Conservation (phyloP, 441 rosid species). For the Manihot esculenta region DNA sequence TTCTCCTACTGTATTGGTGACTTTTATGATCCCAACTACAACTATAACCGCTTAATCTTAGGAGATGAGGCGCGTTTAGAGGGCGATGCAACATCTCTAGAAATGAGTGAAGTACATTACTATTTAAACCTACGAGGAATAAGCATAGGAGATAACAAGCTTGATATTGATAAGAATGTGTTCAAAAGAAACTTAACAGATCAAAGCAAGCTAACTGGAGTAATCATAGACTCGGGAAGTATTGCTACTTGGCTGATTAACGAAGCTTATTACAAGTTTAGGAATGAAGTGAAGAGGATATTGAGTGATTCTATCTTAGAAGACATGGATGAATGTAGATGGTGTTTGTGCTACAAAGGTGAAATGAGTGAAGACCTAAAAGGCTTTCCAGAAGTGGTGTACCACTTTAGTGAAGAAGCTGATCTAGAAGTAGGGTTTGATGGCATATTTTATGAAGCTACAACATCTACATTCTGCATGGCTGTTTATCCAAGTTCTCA, state of each 20-base stretch:
- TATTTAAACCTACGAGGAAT: constrained; percentile 46
- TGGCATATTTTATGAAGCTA: constrained; percentile 18
- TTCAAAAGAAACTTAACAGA: constrained; percentile 31
- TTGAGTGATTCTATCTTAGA: constrained; percentile 14
- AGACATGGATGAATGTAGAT: not conserved
- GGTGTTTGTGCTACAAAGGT: constrained; percentile 33
- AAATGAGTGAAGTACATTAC: constrained; percentile 31
- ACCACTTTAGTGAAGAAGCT: constrained; percentile 29
- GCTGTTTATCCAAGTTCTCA: constrained; percentile 17
- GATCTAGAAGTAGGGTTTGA: constrained; percentile 19
- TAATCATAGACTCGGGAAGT: no score
- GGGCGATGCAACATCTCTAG: constrained; percentile 49
- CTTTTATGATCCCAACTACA: constrained; percentile 32
- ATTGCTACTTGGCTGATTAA: no score
- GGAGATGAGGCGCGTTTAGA: constrained; percentile 37
- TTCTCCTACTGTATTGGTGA: constrained; percentile 60
- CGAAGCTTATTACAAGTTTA: no score
- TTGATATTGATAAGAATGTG: constrained; percentile 31
- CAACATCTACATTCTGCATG: constrained; percentile 21
- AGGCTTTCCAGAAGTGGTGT: constrained; percentile 25
- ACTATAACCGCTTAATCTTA: constrained; percentile 36
- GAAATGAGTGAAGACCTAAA: constrained; percentile 8
- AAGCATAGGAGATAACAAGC: constrained; percentile 40
- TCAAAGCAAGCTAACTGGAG: no score
- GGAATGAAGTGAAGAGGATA: constrained; percentile 27